A percentile compares a stretch with the other conserved stretches of the same genome.
Evolutionary conservation across 176 grass and related monocot genomes (phyloP).

Genomic region (Oryza glumipatula): DNA sequence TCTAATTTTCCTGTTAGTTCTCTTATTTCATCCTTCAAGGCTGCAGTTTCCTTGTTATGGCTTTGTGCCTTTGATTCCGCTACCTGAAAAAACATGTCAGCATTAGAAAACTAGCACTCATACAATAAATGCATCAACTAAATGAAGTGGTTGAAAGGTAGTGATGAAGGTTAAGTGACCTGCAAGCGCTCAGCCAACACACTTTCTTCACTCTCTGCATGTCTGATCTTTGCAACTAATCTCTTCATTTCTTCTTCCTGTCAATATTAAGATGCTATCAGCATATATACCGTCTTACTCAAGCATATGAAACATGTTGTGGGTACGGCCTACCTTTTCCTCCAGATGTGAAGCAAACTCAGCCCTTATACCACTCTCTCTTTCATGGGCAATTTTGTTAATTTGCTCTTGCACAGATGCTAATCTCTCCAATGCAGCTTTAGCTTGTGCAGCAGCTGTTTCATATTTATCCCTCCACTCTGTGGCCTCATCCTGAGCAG

Average conservation of each 20-base stretch:
- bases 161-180: conserved; percentile 34
- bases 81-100: conserved; percentile 45
- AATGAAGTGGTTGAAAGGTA: conserved; percentile 16
- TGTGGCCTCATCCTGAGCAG: conserved; percentile 67
- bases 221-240: conserved; percentile 62
- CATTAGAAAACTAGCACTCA: conserved; percentile 19
- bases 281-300: background rate
- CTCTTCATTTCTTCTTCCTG: conserved; percentile 83
- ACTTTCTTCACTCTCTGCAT: conserved; percentile 50
- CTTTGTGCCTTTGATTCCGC: conserved; percentile 46
- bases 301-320: conserved; percentile 6
- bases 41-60: conserved; percentile 57
- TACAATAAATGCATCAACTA: conserved; percentile 11
- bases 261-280: conserved; percentile 18
- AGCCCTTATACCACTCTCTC: conserved; percentile 66
- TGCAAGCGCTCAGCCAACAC: conserved; percentile 52
- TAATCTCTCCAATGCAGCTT: conserved; percentile 70
- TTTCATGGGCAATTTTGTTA: conserved; percentile 74
- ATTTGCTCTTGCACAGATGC: conserved; percentile 66
- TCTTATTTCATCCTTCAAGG: conserved; percentile 77
- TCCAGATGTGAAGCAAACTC: conserved; percentile 61
- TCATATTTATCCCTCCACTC: conserved; percentile 87
- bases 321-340: conserved; percentile 55
- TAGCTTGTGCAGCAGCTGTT: conserved; percentile 65
- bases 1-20: conserved; percentile 59